Conservation (phyloP, 176 grass and related monocot genomes). For the Musa acuminata region DNA sequence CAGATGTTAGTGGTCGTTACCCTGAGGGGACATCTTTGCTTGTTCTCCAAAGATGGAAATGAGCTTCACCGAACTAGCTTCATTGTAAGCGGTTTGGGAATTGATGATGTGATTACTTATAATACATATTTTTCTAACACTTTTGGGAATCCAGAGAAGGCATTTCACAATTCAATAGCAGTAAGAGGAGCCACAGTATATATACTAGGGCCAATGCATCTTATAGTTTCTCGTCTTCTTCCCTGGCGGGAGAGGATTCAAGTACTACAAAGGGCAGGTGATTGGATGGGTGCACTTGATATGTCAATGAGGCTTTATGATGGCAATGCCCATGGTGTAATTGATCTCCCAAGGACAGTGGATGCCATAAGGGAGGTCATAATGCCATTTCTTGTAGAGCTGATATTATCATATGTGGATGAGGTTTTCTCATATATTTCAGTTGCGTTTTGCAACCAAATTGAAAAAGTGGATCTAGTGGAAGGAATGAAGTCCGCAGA, state of each 20-base stretch:
- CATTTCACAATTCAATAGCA: slow-evolving; percentile 80
- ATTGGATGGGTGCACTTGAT: slow-evolving; percentile 99
- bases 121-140: slow-evolving; percentile 82
- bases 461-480: slow-evolving; percentile 38
- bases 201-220: slow-evolving; percentile 85
- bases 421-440: slow-evolving; percentile 98
- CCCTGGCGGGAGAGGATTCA: slow-evolving; percentile 96
- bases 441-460: slow-evolving; percentile 74
- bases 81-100: slow-evolving; percentile 60
- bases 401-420: slow-evolving; percentile 86
- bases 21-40: slow-evolving; percentile 83
- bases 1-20: slow-evolving; percentile 95
- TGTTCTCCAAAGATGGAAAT: slow-evolving; percentile 85
- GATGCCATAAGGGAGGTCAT: slow-evolving; percentile 87
- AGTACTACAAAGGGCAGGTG: slow-evolving; percentile 90
- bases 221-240: slow-evolving; percentile 90
- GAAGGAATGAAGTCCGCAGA: slow-evolving; percentile 32
- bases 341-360: slow-evolving; percentile 86
- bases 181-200: slow-evolving; percentile 95
- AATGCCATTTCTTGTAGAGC: slow-evolving; percentile 94
- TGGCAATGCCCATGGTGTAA: slow-evolving; percentile 86
- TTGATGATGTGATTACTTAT: slow-evolving; percentile 80
- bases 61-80: slow-evolving; percentile 86
- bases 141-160: slow-evolving; percentile 91
- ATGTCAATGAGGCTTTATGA: slow-evolving; percentile 99